Evolutionary conservation across 73 alveolate species (phyloP).

Genomic region (Stentor coeruleus): DNA sequence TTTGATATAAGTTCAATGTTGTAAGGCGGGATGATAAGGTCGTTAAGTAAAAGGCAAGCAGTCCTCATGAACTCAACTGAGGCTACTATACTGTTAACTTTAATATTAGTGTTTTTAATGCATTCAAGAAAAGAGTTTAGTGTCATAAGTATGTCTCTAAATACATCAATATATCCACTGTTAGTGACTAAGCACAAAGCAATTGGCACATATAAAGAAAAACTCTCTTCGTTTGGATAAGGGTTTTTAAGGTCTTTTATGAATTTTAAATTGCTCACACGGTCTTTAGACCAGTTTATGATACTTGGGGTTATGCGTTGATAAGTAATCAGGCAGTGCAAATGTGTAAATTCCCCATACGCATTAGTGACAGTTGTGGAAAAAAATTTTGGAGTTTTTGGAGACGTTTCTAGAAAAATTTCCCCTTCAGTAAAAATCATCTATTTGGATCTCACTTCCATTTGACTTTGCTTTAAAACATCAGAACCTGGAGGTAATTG

Average conservation of each 20-base stretch:
- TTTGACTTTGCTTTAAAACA: neutral
- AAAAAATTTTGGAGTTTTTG: slow-evolving; percentile 13
- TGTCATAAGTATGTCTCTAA: neutral
- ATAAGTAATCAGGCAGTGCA: slow-evolving; percentile 14
- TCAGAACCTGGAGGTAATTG: neutral
- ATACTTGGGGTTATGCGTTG: slow-evolving; percentile 11
- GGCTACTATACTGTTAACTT: neutral
- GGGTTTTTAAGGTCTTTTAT: neutral
- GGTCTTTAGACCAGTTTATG: neutral
- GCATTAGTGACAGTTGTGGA: slow-evolving; percentile 11
- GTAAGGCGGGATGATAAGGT: slow-evolving; percentile 1
- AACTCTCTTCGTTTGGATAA: neutral
- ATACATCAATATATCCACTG: neutral
- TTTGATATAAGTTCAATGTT: neutral
- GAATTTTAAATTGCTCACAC: neutral
- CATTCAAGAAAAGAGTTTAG: neutral
- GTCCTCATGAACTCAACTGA: slow-evolving; percentile 20
- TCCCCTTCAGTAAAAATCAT: slow-evolving; percentile 11
- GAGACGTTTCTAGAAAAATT: neutral
- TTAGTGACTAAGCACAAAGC: slow-evolving; percentile 10
- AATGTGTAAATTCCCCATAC: neutral
- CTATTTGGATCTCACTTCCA: neutral
- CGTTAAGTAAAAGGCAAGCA: neutral
- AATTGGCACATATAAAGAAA: neutral
- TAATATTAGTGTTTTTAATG: neutral